These are phyloP conservation scores for Domatiomyces globalis DNA, from an alignment of 2,329 filamentous ascomycete species.

Conservation along the genomic window DNA sequence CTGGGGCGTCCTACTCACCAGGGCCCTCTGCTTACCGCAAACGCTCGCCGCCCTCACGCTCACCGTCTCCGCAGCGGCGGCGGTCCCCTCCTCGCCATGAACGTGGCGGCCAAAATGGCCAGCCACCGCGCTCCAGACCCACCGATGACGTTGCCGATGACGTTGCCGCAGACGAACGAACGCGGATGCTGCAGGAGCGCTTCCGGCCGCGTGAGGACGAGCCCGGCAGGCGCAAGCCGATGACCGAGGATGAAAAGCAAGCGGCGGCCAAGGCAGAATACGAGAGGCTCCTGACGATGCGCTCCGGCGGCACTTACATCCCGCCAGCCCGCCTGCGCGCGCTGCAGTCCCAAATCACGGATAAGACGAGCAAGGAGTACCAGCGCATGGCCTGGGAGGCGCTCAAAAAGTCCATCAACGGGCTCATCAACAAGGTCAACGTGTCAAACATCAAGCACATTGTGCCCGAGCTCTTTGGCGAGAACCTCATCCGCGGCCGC, in stretches of 20 bases:
- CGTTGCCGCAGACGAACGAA: slow-evolving; percentile 35
- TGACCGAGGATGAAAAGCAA: slow-evolving; percentile 69
- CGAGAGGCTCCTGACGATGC: slow-evolving; percentile 79
- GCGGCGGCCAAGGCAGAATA: slow-evolving; percentile 83
- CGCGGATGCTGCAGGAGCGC: slow-evolving; percentile 39
- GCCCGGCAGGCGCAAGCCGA: slow-evolving; percentile 35
- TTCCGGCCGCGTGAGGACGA: slow-evolving; percentile 38
- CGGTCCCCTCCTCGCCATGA: slow-evolving; percentile 31
- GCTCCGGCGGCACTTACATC: slow-evolving; percentile 92
- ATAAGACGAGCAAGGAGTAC: slow-evolving; percentile 91
- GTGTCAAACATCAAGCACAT: slow-evolving; percentile 96
- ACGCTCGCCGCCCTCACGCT: slow-evolving; percentile 21
- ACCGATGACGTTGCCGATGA: slow-evolving; percentile 31
- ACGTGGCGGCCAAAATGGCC: slow-evolving; percentile 15
- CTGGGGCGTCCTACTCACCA: slow-evolving; percentile 34
- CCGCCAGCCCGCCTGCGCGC: slow-evolving; percentile 81
- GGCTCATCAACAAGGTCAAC: slow-evolving; percentile 98
- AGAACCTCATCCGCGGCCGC: slow-evolving; percentile 82
- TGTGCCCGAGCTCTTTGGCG: slow-evolving; percentile 85
- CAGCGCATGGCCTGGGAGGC: slow-evolving; percentile 99
- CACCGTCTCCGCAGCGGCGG: slow-evolving; percentile 38
- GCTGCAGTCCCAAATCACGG: slow-evolving; percentile 90
- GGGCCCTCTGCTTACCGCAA: slow-evolving; percentile 26
- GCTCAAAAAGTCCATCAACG: slow-evolving; percentile 96
- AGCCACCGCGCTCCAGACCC: no score